Evolutionary conservation across 495 filamentous ascomycete genomes (phyloP).

Genomic region (Sporormia fimetaria): DNA sequence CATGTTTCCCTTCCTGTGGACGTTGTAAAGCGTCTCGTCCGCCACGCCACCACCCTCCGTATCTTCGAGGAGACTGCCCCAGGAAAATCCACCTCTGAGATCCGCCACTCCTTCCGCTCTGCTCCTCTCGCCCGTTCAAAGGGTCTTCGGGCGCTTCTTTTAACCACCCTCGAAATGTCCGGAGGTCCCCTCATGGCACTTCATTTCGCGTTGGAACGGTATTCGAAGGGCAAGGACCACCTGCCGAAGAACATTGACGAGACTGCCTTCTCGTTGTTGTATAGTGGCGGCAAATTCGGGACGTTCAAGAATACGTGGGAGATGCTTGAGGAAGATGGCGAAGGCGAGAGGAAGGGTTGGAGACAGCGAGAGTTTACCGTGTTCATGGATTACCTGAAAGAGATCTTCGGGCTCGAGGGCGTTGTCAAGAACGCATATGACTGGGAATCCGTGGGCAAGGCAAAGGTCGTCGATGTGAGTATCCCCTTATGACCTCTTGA

Average conservation of each 20-base stretch:
- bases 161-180: conserved; percentile 4
- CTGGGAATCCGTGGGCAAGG: conserved; percentile 17
- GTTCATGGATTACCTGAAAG: conserved; percentile 15
- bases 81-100: conserved; percentile 1
- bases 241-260: conserved; percentile 3
- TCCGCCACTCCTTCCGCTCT: conserved; percentile 15
- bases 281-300: conserved; percentile 1
- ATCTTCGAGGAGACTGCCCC: conserved; percentile 14
- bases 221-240: conserved; percentile 2
- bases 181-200: conserved; percentile 3
- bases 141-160: conserved; percentile 5
- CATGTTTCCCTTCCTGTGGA: conserved; percentile 5
- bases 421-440: conserved; percentile 5
- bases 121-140: not conserved
- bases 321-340: conserved; percentile 3
- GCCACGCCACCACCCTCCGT: conserved; percentile 9
- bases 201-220: conserved; percentile 7
- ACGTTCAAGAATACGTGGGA: conserved; percentile 1
- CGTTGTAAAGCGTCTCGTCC: conserved; percentile 11
- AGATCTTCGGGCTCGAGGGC: conserved; percentile 9
- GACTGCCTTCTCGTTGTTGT: conserved; percentile 7
- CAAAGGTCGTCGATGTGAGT: conserved; percentile 28
- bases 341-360: conserved; percentile 18
- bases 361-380: conserved; percentile 5
- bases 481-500: not conserved